phyloP scores from a whole-genome alignment of 208 protist genomes.

The Lotmaria passim region DNA sequence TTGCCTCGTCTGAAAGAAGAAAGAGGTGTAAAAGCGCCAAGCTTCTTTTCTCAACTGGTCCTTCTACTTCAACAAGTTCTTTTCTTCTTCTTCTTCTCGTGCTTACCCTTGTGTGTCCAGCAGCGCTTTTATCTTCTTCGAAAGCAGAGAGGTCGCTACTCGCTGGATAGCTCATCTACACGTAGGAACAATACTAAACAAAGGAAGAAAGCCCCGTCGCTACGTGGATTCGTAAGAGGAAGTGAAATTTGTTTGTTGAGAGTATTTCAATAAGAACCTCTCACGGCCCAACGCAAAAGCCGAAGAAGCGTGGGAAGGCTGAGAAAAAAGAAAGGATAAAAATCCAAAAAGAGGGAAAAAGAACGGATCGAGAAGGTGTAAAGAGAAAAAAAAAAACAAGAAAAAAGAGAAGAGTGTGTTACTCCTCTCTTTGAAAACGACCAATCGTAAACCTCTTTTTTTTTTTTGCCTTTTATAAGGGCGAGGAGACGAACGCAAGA shows the following conservation, averaged over 20 bases:
- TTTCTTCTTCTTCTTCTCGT: not conserved
- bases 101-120: no score
- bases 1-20: not conserved
- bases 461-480: slow-evolving; percentile 6
- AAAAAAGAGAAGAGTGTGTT: not conserved
- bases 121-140: no score
- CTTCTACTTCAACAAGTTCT: not conserved
- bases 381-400: not conserved
- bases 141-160: no score
- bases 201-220: not conserved
- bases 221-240: not conserved
- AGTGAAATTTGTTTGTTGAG: slow-evolving; percentile 3
- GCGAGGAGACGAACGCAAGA: no score
- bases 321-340: not conserved
- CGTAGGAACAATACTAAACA: not conserved
- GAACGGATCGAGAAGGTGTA: not conserved
- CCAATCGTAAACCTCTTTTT: not conserved
- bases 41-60: no score
- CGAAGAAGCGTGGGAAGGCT: not conserved
- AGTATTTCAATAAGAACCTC: slow-evolving; percentile 20
- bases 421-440: slow-evolving; percentile 5
- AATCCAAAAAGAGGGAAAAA: not conserved
- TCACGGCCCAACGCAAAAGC: slow-evolving; percentile 2
- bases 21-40: not conserved
- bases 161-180: not conserved